These are phyloP conservation scores for Candida namnaoensis DNA, from an alignment of 805 yeast genomes.

Conservation along the genomic window DNA sequence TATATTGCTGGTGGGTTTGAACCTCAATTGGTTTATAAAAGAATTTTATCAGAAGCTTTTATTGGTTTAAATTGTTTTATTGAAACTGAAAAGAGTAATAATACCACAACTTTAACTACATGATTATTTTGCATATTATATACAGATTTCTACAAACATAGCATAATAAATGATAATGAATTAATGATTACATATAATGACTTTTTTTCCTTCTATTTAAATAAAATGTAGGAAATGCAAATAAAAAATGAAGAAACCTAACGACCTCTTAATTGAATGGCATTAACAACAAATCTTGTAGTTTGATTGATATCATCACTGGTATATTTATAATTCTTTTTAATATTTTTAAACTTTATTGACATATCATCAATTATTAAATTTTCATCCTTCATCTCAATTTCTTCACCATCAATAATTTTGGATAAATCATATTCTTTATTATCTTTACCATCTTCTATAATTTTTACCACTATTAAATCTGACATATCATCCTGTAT, in stretches of 20 bases:
- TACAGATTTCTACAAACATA: too few relatives aligned
- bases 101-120: constrained; percentile 4
- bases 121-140: too few relatives aligned
- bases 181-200: too few relatives aligned
- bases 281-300: constrained; percentile 31
- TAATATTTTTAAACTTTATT: constrained; percentile 25
- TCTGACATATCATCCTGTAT: constrained; percentile 38
- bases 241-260: constrained; percentile 1
- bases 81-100: constrained; percentile 39
- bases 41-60: constrained; percentile 82
- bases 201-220: neutral
- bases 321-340: constrained; percentile 17
- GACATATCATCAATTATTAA: constrained; percentile 10
- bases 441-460: constrained; percentile 13
- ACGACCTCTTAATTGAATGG: constrained; percentile 40
- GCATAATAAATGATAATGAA: too few relatives aligned
- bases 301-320: constrained; percentile 19
- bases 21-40: constrained; percentile 56
- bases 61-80: constrained; percentile 82
- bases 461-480: constrained; percentile 44
- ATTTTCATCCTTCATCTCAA: constrained; percentile 23
- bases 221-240: too few relatives aligned
- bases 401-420: constrained; percentile 25
- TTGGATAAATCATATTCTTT: constrained; percentile 9
- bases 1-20: constrained; percentile 84